Evolutionary conservation across 257 asterid genomes (phyloP).

Genomic region (Misopates orontium): DNA sequence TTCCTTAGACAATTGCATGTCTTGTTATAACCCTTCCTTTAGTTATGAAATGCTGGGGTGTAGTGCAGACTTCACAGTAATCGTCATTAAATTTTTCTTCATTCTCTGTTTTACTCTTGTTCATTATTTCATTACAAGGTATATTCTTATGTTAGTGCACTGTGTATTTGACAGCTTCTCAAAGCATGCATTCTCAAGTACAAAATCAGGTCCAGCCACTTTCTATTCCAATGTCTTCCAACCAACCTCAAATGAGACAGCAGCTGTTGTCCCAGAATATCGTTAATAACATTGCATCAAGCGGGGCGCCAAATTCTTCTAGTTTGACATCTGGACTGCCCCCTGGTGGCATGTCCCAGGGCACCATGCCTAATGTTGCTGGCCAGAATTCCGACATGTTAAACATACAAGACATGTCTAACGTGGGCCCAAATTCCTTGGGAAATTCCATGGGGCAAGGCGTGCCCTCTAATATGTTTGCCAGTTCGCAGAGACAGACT

Average conservation of each 20-base stretch:
- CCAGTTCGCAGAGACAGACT: constrained; percentile 80
- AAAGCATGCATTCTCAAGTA: constrained; percentile 72
- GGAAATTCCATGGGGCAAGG: constrained; percentile 80
- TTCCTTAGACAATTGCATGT: too few species aligned
- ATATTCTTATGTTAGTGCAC: constrained; percentile 11
- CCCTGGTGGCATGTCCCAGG: constrained; percentile 60
- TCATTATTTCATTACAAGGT: constrained; percentile 19
- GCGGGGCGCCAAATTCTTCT: constrained; percentile 69
- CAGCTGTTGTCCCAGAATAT: constrained; percentile 70
- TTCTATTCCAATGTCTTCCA: constrained; percentile 53
- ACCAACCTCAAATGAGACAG: constrained; percentile 81
- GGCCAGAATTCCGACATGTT: constrained; percentile 77
- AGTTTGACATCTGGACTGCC: constrained; percentile 64
- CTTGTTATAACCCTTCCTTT: too few species aligned
- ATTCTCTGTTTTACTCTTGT: background rate
- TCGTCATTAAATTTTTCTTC: constrained; percentile 1
- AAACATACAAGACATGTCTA: constrained; percentile 63
- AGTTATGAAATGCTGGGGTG: too few species aligned
- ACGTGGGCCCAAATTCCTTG: constrained; percentile 50
- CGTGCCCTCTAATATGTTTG: constrained; percentile 63
- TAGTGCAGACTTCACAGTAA: too few species aligned
- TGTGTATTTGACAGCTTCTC: constrained; percentile 55
- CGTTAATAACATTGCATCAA: constrained; percentile 60
- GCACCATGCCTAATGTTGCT: constrained; percentile 58
- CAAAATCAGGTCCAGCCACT: constrained; percentile 75